Evolutionary conservation across 192 early-diverging fungal genomes (phyloP), one percentile per base, ranked within the genome.

Genomic region (Coemansia sp.): DNA sequence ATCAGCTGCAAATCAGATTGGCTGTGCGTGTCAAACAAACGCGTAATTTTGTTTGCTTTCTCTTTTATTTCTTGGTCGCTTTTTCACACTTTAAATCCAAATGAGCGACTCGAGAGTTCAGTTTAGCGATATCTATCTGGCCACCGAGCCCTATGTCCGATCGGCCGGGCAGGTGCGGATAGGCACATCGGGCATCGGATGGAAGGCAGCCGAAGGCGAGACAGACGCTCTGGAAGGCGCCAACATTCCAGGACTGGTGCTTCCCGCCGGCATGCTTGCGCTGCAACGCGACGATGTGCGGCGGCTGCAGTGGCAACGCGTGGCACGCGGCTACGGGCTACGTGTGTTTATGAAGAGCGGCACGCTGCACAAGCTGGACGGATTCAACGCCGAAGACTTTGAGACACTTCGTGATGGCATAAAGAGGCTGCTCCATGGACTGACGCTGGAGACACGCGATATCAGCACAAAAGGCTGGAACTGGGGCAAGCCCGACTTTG

Each of bases 381-480:
- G 92, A 14, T 95, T 98, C 62, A 75, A 48, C 3, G 55, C 67
- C 6, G 84, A 98, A 87, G 85, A 91, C 60, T 93, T 85, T 63
- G 95, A 96, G n/a, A 72, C 80, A n/a, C 68, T 99, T 37, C 84
- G 83, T 23, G 85, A 92, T 20, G 71, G 85, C 3, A 61, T 92
- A 38, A 90, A 86, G 62, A 60, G 73, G 6, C 82, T 87, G 60
- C 96, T 95, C 76, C 81, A 86, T 46, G 77, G 76, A n/a, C 70
- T 92, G 47, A 79, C 74, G 0, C 70, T 98, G 17, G 94, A 97
- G 62, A 68, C 76, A 23, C 90, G 88, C 65, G 95, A 99, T 62
- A 71, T 92, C 50, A 92, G 92, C 63, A 72, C 95, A 9, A 89
- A 88, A 62, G 96, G 96, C 26, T 96, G 93, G 90, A 97, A 99